Percentiles rank a stretch among this genome's conserved stretches.
Conservation (phyloP, 306 rosid species). For the Acacia acuminata region DNA sequence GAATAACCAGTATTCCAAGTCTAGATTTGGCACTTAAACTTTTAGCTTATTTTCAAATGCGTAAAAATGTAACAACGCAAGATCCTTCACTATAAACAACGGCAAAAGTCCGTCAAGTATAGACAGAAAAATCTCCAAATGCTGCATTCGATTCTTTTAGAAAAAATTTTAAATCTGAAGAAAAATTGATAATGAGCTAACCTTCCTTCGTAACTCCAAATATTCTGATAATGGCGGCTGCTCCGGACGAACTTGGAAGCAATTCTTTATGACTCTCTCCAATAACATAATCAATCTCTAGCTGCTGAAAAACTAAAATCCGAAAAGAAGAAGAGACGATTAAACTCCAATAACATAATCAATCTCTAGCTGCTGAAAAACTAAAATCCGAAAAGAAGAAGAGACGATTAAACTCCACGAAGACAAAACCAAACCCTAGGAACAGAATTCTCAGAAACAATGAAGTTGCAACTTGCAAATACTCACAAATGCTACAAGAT, state of each 20-base stretch:
- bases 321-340: too few species aligned
- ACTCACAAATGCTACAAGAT: constrained; percentile 66
- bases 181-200: constrained; percentile 29
- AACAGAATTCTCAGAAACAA: background rate
- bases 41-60: background rate
- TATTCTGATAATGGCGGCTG: constrained; percentile 87
- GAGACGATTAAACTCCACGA: constrained; percentile 14
- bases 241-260: constrained; percentile 70
- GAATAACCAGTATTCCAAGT: background rate
- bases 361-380: constrained; percentile 91
- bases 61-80: background rate
- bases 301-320: too few species aligned
- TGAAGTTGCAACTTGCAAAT: background rate
- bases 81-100: background rate
- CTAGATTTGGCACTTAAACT: constrained; percentile 16
- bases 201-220: constrained; percentile 96
- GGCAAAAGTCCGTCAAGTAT: background rate
- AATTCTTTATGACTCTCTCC: constrained; percentile 69
- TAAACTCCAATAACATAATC: too few species aligned
- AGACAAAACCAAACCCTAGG: constrained; percentile 44
- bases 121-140: constrained; percentile 5
- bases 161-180: background rate
- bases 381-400: constrained; percentile 34
- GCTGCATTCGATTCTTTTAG: background rate
- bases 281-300: too few species aligned